These are phyloP conservation scores for Trametes sanguinea DNA, from an alignment of 768 basidiomycete genomes.

Conservation along the genomic window DNA sequence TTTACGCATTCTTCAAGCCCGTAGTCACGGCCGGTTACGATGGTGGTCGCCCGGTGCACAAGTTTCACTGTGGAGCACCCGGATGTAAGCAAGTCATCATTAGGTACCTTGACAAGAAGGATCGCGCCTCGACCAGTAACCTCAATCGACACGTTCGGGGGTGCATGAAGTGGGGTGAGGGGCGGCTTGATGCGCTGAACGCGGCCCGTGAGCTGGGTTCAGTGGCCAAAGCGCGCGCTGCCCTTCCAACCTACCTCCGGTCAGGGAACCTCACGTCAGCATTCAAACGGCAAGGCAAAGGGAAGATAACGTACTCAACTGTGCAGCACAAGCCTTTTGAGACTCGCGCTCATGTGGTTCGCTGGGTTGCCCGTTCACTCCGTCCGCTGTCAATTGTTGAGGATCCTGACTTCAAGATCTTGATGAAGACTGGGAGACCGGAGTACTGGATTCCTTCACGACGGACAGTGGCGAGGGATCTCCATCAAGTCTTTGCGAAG, in stretches of 20 bases:
- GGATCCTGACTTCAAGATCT: conserved; percentile 34
- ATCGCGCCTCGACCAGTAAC: conserved; percentile 32
- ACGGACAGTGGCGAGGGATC: conserved; percentile 36
- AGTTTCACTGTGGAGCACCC: conserved; percentile 30
- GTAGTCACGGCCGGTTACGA: conserved; percentile 22
- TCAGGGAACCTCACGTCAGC: too few relatives aligned
- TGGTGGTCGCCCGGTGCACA: conserved; percentile 23
- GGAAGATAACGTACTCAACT: not conserved
- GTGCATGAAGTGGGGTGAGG: conserved; percentile 28
- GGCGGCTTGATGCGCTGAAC: conserved; percentile 30
- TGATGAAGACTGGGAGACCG: conserved; percentile 40
- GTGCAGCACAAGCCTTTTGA: conserved; percentile 7
- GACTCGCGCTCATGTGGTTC: conserved; percentile 34
- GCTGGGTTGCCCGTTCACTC: conserved; percentile 38
- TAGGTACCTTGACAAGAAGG: conserved; percentile 30
- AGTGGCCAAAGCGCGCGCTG: not conserved
- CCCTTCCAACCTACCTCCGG: too few relatives aligned
- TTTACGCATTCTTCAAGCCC: conserved; percentile 34
- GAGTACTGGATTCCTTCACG: conserved; percentile 37
- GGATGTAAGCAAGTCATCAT: conserved; percentile 23
- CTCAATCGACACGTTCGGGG: conserved; percentile 29
- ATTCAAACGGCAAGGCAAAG: too few relatives aligned
- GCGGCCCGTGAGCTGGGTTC: conserved; percentile 11
- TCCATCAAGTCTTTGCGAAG: conserved; percentile 32
- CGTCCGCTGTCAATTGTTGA: conserved; percentile 38